Evolutionary conservation across 129 eudicot species (phyloP).

Genomic region (Escallonia herrerae): DNA sequence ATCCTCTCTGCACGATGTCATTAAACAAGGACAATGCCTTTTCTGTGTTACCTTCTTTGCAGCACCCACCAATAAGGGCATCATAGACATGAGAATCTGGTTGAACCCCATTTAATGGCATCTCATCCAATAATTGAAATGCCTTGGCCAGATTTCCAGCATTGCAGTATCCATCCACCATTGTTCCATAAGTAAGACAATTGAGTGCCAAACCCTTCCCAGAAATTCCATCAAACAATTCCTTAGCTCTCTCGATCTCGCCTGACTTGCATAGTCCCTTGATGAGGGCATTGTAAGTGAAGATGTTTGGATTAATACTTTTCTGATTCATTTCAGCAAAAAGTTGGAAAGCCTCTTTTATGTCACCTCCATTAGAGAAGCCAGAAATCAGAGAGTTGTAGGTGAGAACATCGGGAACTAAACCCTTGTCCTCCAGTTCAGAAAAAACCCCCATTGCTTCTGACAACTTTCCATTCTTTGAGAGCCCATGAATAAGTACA

Average conservation of each 20-base stretch:
- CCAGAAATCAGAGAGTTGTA: slow-evolving; percentile 73
- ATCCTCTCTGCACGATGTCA: slow-evolving; percentile 40
- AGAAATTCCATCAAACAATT: slow-evolving; percentile 45
- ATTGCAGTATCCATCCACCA: slow-evolving; percentile 83
- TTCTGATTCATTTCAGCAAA: slow-evolving; percentile 48
- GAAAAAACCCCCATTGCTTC: slow-evolving; percentile 49
- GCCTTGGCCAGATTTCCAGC: slow-evolving; percentile 45
- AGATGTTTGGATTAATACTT: slow-evolving; percentile 62
- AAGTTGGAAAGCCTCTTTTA: slow-evolving; percentile 43
- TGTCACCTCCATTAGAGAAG: slow-evolving; percentile 57
- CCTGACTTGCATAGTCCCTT: slow-evolving; percentile 63
- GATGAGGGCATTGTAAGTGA: slow-evolving; percentile 69
- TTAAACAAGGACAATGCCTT: slow-evolving; percentile 58
- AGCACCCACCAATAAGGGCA: slow-evolving; percentile 66
- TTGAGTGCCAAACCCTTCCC: slow-evolving; percentile 50
- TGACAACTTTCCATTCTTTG: slow-evolving; percentile 52
- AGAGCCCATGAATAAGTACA: slow-evolving; percentile 56
- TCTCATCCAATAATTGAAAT: slow-evolving; percentile 52
- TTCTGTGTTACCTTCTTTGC: slow-evolving; percentile 50
- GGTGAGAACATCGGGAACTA: slow-evolving; percentile 60
- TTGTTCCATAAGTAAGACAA: slow-evolving; percentile 61
- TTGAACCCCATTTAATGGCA: slow-evolving; percentile 38
- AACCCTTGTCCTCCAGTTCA: slow-evolving; percentile 41
- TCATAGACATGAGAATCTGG: slow-evolving; percentile 59
- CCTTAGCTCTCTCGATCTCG: slow-evolving; percentile 54